phyloP scores from a whole-genome alignment of 768 basidiomycete species.

The Russula olivacea region DNA sequence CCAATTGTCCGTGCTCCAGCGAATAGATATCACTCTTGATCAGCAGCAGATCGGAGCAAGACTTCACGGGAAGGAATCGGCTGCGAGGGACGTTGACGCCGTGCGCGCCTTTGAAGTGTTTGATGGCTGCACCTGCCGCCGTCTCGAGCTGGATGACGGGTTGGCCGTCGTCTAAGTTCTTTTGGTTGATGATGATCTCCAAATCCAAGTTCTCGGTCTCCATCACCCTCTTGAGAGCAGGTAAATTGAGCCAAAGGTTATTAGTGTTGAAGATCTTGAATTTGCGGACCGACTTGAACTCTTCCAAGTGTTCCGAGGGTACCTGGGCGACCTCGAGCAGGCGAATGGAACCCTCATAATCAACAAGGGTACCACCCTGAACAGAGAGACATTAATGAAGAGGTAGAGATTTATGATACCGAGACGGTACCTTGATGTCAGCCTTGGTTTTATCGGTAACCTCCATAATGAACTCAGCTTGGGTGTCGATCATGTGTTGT shows the following conservation, averaged over 20 bases:
- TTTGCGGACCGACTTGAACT: constrained; percentile 68
- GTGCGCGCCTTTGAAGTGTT: constrained; percentile 59
- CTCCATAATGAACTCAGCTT: constrained; percentile 68
- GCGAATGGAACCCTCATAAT: constrained; percentile 60
- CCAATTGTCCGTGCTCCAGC: constrained; percentile 60
- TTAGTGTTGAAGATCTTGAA: constrained; percentile 82
- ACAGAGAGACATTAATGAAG: background rate
- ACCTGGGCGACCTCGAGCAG: constrained; percentile 77
- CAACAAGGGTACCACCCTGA: constrained; percentile 58
- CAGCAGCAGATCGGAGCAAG: constrained; percentile 56
- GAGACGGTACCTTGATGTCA: constrained; percentile 48
- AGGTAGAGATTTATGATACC: background rate
- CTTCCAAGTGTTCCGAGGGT: constrained; percentile 63
- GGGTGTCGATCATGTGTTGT: constrained; percentile 56
- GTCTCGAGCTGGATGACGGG: constrained; percentile 75
- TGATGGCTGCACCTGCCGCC: constrained; percentile 70
- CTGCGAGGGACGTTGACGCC: constrained; percentile 70
- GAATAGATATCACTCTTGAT: constrained; percentile 69
- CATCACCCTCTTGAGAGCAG: constrained; percentile 70
- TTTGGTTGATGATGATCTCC: constrained; percentile 76
- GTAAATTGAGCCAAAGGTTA: constrained; percentile 54
- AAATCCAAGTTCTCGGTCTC: constrained; percentile 60
- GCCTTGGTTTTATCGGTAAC: constrained; percentile 82
- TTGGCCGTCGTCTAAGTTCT: constrained; percentile 62
- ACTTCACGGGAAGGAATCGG: constrained; percentile 64